Base-by-base conservation (phyloP, 2,329 filamentous ascomycete genomes). In the Diaporthe citrichinensis region DNA sequence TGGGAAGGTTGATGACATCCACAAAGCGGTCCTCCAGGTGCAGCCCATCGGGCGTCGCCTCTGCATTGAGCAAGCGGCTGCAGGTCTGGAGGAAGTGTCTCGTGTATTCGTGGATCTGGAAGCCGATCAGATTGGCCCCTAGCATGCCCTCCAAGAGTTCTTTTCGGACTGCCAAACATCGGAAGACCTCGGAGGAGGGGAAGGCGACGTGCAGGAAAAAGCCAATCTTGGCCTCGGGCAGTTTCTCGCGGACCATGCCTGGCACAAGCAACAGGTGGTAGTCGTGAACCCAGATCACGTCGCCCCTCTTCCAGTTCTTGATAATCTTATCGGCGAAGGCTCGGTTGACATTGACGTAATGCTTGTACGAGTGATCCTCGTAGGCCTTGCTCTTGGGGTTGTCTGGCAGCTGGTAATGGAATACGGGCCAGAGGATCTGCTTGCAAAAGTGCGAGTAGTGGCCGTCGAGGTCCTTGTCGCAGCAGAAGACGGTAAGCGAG, bases 371-470 rank as follows among this genome's bases (percentile, higher is more conserved):
- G 84, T 98, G 96, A 80, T 98, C 96, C 83, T 98, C 94, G 83
- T 98, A 98, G 0, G 96, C 96, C 84, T 98, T 98, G 91, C 95
- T 98, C 88, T 98, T 98, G 36, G 96, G 96, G 82, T 98, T 97
- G 82, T 98, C 97, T 0, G 96, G 97, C 76, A 98, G 98, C 84
- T 98, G 96, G 84, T 98, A 98, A 85, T 98, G 96, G 84, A 98
- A 98, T 76, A 98, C 96, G 1, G 96, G 96, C 96, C 96, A 98
- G 9, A 98, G 88, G 73, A 98, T 98, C 81, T 96, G 95, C 87
- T 98, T 98, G 92, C 96, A 98, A 83, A 97, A 98, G 84, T 98
- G 96, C 17, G 93, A 92, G 82, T 98, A 98, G 85, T 98, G 96
- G 1, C 96, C 95, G 81, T 98, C 94, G 82, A 98, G 95, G 84